Base-by-base conservation (phyloP, 805 yeast species). In the Metschnikowia kunwiensis region DNA sequence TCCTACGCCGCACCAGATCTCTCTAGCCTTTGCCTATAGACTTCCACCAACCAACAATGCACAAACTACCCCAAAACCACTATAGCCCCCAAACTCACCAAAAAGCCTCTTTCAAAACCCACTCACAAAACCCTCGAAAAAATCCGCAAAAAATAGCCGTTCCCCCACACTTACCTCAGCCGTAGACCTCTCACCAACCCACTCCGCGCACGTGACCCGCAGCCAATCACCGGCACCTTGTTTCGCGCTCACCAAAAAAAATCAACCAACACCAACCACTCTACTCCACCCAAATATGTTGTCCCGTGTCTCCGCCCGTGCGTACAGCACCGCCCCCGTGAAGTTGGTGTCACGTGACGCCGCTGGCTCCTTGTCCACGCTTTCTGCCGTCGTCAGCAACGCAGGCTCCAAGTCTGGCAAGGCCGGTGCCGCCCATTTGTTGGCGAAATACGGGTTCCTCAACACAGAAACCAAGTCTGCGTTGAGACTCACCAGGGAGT, bases 401-500 rank as follows among this genome's bases (percentile, higher is more conserved):
- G 94, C 86, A 47, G 97, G 97, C 49, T 78, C 96, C 40, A 83
- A 93, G 62, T 51, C 74, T 32, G 71, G 75, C 33, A 65, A 73
- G 49, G 81, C 89, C 38, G 98, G 97, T 68, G 67, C 83, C 50
- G 74, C 97, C 29, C 97, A 91, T 65, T 68, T 88, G 47, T 74
- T 89, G 56, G 77, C 91, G 56, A 78, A 87, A 64, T 88, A 79
- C 64, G 82, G 82, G 54, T 93, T 83, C 73, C 78, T 83, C 60
- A 82, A 84, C 74, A 87, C 96, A 39, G 72, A 73, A 44, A 63
- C 78, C 53, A 86, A 87, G 64, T 83, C 96, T 13, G 96, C 93
- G 16, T 75, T 93, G 60, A 85, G 97, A 72, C 74, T 89, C 57
- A 84, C 88, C 58, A 85, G 98, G 68, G 98, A 93, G 70, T 70